Percentiles rank a stretch among this genome's conserved stretches.
Conservation (phyloP, 1,284 basidiomycete species). For the Meripilus lineatus region DNA sequence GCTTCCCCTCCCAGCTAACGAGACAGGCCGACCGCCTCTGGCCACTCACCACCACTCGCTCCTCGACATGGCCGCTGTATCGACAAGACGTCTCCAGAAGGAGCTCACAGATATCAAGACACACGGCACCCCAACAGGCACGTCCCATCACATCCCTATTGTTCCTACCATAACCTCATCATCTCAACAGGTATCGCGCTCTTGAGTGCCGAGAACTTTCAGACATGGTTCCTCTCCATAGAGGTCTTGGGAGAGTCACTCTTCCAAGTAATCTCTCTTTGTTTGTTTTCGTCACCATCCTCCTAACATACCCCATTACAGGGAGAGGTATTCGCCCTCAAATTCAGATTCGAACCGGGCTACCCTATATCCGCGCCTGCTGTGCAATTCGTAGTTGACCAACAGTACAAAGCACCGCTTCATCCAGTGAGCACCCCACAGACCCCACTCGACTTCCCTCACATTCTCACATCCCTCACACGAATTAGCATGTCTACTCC, state of each 20-base stretch:
- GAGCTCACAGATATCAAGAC: slow-evolving; percentile 66
- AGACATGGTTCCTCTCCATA: slow-evolving; percentile 68
- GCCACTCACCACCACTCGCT: too few relatives aligned
- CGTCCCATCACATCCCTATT: slow-evolving; percentile 18
- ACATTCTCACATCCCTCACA: slow-evolving; percentile 11
- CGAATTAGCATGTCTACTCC: slow-evolving; percentile 70
- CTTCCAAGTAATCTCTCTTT: slow-evolving; percentile 47
- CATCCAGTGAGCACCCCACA: slow-evolving; percentile 57
- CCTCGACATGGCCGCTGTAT: slow-evolving; percentile 5
- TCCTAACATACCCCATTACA: slow-evolving; percentile 23
- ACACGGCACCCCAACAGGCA: slow-evolving; percentile 72
- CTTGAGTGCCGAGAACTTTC: slow-evolving; percentile 66
- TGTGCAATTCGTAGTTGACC: slow-evolving; percentile 71
- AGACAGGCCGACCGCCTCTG: too few relatives aligned
- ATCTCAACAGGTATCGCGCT: slow-evolving; percentile 56
- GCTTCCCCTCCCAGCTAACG: too few relatives aligned
- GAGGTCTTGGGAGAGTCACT: slow-evolving; percentile 76
- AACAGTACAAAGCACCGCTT: slow-evolving; percentile 56
- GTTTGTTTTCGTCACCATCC: background rate
- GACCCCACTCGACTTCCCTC: background rate
- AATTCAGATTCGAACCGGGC: slow-evolving; percentile 69
- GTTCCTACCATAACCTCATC: background rate
- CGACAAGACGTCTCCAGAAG: slow-evolving; percentile 54
- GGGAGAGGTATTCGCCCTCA: slow-evolving; percentile 72
- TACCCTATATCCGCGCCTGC: slow-evolving; percentile 83